Evolutionary conservation across 2,329 filamentous ascomycete genomes (phyloP).

Genomic region (Aspergillus sp.): DNA sequence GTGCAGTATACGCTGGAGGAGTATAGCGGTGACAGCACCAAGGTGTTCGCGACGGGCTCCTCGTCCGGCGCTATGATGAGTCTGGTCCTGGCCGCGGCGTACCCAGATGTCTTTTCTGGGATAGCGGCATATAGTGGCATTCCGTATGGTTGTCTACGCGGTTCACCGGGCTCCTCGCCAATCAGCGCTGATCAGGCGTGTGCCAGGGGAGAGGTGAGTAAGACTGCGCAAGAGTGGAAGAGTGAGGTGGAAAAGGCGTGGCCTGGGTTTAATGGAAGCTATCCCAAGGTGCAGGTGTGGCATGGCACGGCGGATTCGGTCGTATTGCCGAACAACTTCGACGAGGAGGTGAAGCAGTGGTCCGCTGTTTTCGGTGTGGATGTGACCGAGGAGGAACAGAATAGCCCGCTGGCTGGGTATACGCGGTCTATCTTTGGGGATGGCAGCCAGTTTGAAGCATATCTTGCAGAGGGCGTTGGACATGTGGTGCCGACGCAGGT

Average conservation of each 20-base stretch:
- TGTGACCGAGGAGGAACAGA: background rate
- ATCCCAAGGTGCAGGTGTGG: constrained; percentile 12
- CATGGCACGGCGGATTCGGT: constrained; percentile 10
- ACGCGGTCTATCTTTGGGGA: constrained; percentile 8
- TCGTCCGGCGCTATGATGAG: constrained; percentile 12
- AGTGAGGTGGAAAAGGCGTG: background rate
- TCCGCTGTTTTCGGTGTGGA: constrained; percentile 4
- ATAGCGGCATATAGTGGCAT: constrained; percentile 3
- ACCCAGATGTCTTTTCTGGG: constrained; percentile 6
- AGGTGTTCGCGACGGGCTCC: constrained; percentile 5
- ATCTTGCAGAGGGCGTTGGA: constrained; percentile 8
- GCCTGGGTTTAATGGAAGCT: constrained; percentile 6
- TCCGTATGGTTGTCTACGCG: constrained; percentile 7
- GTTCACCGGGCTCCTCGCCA: background rate
- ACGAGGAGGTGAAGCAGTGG: constrained; percentile 11
- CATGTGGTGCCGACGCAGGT: constrained; percentile 13
- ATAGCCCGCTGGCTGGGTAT: constrained; percentile 5
- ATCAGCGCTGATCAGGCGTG: constrained; percentile 7
- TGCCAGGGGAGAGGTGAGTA: constrained; percentile 1
- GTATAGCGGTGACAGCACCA: background rate
- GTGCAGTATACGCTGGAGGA: background rate
- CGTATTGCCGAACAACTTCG: background rate
- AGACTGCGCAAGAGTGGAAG: constrained; percentile 2
- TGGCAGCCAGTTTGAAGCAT: constrained; percentile 1
- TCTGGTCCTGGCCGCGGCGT: constrained; percentile 3